Evolutionary conservation across 2,329 filamentous ascomycete genomes (phyloP), one percentile per base, ranked within the genome.

Genomic region (Cordyceps farinosa): DNA sequence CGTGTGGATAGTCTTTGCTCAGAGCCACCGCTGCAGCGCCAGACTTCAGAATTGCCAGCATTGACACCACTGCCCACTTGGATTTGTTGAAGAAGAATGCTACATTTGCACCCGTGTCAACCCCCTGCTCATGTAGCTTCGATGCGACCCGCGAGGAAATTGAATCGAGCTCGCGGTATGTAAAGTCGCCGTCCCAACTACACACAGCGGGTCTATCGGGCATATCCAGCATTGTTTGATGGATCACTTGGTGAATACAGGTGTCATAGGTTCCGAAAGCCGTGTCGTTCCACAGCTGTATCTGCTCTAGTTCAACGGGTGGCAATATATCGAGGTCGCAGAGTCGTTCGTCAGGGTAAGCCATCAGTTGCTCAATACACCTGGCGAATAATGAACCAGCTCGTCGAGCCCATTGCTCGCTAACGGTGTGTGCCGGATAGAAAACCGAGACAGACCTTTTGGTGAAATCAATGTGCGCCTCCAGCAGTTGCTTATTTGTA

Each of bases 21-120:
- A 50, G 27, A 11, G 30, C 9, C 10, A 50, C 27, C 11, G 13
- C 27, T 30, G 47, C 27, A 5, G 27, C 47, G 9, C 47, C 47
- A 10, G 27, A 30, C 17, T 50, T 50, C 27, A 79, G 81, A 7
- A 80, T 80, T 61, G 78, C 74, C 0, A 83, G 71, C 3, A 80
- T 70, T 7, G 83, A 71, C n/a, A 78, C 80, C 38, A 80, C 81
- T 5, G 82, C 79, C 66, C 82, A 80, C 74, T 81, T 81, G 30
- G 80, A 70, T 27, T 69, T 69, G 51, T 69, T 67, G 52, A 71
- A 70, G 5, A 78, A 50, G 47, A 50, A 32, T 6, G 47, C 78
- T 3, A 77, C 74, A 2, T 79, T 79, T 8, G 75, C 69, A 5
- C 71, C 74, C 1, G 65, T 60, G 6, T 73, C 69, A 0, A 72